Conservation (phyloP, 371 early-diverging fungal species). For the Cokeromyces recurvatus region DNA sequence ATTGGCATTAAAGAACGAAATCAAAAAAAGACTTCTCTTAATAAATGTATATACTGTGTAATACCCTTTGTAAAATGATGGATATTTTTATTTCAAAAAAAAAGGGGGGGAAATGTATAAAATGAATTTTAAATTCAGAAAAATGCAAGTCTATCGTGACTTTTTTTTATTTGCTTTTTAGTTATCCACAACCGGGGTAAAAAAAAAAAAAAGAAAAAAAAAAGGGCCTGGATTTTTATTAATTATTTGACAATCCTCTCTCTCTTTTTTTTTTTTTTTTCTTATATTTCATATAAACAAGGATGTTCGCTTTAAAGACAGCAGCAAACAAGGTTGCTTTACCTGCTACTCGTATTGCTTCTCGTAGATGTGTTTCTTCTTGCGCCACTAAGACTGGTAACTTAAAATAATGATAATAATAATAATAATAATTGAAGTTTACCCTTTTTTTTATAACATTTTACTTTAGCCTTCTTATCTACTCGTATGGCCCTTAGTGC, state of each 20-base stretch:
- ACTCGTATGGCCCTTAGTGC: slow-evolving; percentile 37
- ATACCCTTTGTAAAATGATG: no score
- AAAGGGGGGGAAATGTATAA: no score
- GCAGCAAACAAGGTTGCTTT: slow-evolving; percentile 43
- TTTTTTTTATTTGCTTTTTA: not conserved
- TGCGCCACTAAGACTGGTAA: slow-evolving; percentile 36
- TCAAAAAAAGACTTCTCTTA: no score
- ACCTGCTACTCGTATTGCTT: slow-evolving; percentile 44
- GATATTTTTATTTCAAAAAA: no score
- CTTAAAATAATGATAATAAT: not conserved
- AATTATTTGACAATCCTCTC: no score
- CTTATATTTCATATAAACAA: slow-evolving; percentile 5
- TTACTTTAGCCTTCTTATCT: slow-evolving; percentile 25
- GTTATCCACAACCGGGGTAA: no score
- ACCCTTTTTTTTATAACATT: not conserved
- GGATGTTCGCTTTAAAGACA: slow-evolving; percentile 49
- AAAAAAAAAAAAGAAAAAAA: slow-evolving; percentile 11
- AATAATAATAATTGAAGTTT: no score
- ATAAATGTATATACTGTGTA: no score
- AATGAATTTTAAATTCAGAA: no score
- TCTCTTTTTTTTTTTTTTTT: no score
- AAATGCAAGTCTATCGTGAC: no score
- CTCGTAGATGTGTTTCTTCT: slow-evolving; percentile 44
- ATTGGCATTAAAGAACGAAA: no score
- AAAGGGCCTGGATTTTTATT: slow-evolving; percentile 16